Conservation (phyloP, 2,329 filamentous ascomycete genomes). For the Ciborinia camelliae region DNA sequence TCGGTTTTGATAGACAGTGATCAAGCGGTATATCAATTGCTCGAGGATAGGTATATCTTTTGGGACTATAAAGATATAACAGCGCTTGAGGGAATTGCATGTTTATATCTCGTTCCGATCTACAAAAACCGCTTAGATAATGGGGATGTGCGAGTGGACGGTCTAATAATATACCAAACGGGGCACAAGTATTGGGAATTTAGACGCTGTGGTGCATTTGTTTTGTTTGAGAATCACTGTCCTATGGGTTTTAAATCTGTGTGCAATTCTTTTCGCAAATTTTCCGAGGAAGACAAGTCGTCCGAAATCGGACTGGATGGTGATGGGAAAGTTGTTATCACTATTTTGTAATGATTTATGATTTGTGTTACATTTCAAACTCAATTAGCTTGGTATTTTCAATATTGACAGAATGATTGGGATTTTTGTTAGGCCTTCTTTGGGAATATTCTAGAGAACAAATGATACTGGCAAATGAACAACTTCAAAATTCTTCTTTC, state of each 20-base stretch:
- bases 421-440: too few relatives aligned
- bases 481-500: too few relatives aligned
- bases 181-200: background rate
- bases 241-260: background rate
- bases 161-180: background rate
- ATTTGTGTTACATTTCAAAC: background rate
- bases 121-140: background rate
- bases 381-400: background rate
- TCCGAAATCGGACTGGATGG: background rate
- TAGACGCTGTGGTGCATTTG: background rate
- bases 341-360: background rate
- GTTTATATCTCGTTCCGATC: background rate
- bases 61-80: background rate
- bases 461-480: too few relatives aligned
- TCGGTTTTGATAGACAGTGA: background rate
- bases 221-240: background rate
- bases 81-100: background rate
- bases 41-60: background rate
- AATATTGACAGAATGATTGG: too few relatives aligned
- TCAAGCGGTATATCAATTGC: background rate
- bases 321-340: background rate
- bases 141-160: too few relatives aligned
- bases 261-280: background rate
- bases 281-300: background rate
- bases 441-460: too few relatives aligned